Evolutionary conservation across 148 eudicot species (phyloP), one percentile per base, ranked within the genome.

Genomic region (Silene uniflora): DNA sequence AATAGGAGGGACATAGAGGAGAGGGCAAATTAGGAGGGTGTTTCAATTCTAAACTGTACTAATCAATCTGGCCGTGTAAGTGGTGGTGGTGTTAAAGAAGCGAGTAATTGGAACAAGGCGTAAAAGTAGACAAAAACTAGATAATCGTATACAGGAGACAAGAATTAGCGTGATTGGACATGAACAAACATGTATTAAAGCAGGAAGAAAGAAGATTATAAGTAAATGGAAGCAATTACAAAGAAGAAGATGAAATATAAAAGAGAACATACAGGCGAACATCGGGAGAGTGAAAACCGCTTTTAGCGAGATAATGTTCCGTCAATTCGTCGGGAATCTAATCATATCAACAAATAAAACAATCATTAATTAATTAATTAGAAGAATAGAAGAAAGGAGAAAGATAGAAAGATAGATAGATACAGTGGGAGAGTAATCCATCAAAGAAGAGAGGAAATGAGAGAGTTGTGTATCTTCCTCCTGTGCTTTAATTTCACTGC

Each of bases 281-380:
- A 82, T 94, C 98, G 18, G 98, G 98, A 74, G 91, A 90, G 7
- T 94, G 93, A 52, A 94, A 94, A 44, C 98, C 98, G 71, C 91
- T 86, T 73, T 90, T 94, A 7, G 86, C 96, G 69, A 94, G 86
- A 84, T 91, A 94, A 85, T 94, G 97, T 77, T 94, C 97, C 60
- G 90, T 97, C 84, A 94, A 82, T 81, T 94, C 97, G 65, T 94
- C 98, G 32, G 97, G 98, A 82, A 94, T 89, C 91, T 92, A 82
- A 17, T 13, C 10, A 61, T 3, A 52, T 14, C 10, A 9, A 65
- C 12, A 0, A 59, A 56, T 2, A 10, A 67, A 3, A 32, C 16
- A 14, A 67, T 39, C n/a, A 39, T 7, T 9, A 42, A 55, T 18
- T 32, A 10, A 58, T 32, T 32, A 32, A n/a, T n/a, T n/a, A 35